Conservation (phyloP, 2,329 filamentous ascomycete genomes). For the Tolypocladium amazonense region DNA sequence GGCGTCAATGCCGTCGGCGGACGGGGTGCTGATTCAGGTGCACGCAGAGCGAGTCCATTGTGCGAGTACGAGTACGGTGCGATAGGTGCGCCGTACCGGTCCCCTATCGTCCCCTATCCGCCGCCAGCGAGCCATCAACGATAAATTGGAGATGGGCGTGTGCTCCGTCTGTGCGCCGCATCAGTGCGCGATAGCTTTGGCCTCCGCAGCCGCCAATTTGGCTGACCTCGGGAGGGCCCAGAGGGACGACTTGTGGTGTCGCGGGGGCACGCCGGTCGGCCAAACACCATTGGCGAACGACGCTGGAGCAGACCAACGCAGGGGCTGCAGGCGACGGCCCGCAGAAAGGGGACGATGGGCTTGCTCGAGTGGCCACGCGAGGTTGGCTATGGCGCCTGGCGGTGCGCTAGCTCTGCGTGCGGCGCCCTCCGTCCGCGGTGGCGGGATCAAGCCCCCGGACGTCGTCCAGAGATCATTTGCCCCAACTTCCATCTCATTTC, state of each 20-base stretch:
- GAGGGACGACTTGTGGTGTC: too few relatives aligned
- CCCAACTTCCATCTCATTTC: not conserved
- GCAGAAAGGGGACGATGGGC: not conserved
- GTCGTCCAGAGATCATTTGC: not conserved
- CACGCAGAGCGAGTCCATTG: not conserved
- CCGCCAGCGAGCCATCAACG: not conserved
- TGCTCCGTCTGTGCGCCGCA: not conserved
- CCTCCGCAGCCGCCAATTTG: not conserved
- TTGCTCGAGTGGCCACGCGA: not conserved
- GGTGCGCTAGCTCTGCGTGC: not conserved
- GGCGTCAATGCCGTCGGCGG: not conserved
- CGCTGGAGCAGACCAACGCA: not conserved
- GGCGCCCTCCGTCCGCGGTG: not conserved
- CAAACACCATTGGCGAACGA: not conserved
- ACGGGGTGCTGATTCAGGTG: not conserved
- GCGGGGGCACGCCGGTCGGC: too few relatives aligned
- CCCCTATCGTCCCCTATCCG: too few relatives aligned
- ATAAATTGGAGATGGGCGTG: not conserved
- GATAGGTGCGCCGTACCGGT: too few relatives aligned
- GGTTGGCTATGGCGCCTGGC: too few relatives aligned
- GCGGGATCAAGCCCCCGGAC: not conserved
- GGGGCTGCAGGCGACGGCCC: not conserved
- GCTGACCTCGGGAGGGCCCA: too few relatives aligned
- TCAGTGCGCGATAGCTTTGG: not conserved
- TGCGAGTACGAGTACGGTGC: too few relatives aligned